Percentiles rank a stretch among this genome's conserved stretches.
Conservation (phyloP, 169 alveolate genomes). For the Babesia gibsoni region DNA sequence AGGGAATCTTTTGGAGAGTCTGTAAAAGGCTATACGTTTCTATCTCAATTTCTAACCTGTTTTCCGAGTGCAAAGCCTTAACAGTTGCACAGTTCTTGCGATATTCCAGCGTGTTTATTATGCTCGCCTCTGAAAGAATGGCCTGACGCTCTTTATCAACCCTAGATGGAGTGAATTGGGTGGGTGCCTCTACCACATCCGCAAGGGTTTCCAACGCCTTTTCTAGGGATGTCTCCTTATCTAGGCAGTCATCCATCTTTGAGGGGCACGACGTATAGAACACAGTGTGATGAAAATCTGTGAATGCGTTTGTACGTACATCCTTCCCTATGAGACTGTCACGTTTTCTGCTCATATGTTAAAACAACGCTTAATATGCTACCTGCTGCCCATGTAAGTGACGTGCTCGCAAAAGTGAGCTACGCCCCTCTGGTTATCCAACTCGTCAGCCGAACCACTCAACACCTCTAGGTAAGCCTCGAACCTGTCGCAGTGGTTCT, state of each 20-base stretch:
- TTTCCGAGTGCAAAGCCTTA: conserved; percentile 76
- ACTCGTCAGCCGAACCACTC: conserved; percentile 81
- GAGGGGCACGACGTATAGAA: conserved; percentile 76
- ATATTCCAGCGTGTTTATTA: conserved; percentile 78
- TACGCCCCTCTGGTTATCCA: conserved; percentile 78
- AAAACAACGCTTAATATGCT: conserved; percentile 13
- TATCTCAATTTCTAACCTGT: conserved; percentile 42
- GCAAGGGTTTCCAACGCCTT: conserved; percentile 34
- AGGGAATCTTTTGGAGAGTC: conserved; percentile 70
- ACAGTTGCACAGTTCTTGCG: conserved; percentile 79
- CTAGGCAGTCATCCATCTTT: conserved; percentile 32
- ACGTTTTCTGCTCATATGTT: conserved; percentile 60
- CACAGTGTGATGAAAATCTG: conserved; percentile 85
- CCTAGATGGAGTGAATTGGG: conserved; percentile 77
- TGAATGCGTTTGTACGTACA: conserved; percentile 82
- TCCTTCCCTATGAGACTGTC: conserved; percentile 42
- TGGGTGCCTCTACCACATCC: conserved; percentile 67
- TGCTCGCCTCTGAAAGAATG: conserved; percentile 79
- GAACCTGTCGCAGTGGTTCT: conserved; percentile 42
- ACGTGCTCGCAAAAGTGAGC: conserved; percentile 85
- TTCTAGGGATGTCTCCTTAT: conserved; percentile 16
- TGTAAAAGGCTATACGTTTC: not conserved
- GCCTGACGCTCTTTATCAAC: conserved; percentile 80
- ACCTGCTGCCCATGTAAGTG: conserved; percentile 83
- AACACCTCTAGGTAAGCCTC: conserved; percentile 77